A percentile compares a stretch with the other conserved stretches of the same genome.
phyloP scores from a whole-genome alignment of 2,329 filamentous ascomycete species.

The Hymenoscyphus fraxineus region DNA sequence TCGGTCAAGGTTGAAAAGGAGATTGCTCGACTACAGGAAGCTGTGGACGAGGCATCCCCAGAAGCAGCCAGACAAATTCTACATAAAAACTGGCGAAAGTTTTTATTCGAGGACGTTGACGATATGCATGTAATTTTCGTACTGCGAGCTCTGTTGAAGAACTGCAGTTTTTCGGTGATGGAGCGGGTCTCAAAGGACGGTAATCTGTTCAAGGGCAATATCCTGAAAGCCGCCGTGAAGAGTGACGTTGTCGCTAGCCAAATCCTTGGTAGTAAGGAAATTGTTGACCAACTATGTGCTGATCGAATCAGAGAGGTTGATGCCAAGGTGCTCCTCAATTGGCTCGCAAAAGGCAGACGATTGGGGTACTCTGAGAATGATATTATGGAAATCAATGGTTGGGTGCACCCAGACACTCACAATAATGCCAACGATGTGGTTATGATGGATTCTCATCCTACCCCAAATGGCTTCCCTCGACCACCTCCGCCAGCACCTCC shows the following conservation, averaged over 20 bases:
- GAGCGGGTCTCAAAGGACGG: constrained; percentile 26
- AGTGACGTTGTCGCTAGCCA: constrained; percentile 20
- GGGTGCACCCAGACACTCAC: constrained; percentile 17
- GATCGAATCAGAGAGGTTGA: constrained; percentile 24
- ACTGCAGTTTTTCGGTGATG: constrained; percentile 21
- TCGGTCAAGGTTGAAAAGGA: constrained; percentile 19
- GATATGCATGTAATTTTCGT: constrained; percentile 29
- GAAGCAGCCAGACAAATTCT: constrained; percentile 25
- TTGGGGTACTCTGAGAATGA: constrained; percentile 31
- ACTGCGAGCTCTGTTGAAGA: constrained; percentile 29
- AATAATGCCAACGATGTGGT: constrained; percentile 1
- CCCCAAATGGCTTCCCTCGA: neutral
- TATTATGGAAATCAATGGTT: constrained; percentile 27
- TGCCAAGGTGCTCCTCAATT: constrained; percentile 25
- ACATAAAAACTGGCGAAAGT: constrained; percentile 13
- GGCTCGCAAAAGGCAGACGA: constrained; percentile 27
- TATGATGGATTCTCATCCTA: neutral
- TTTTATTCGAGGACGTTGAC: constrained; percentile 23
- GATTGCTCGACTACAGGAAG: constrained; percentile 19
- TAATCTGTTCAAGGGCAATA: constrained; percentile 18
- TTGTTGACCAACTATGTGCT: constrained; percentile 22
- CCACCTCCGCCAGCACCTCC: neutral
- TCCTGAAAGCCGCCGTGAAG: constrained; percentile 17
- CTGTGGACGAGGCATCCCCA: constrained; percentile 21
- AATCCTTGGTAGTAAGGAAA: constrained; percentile 15